Conservation (phyloP, 306 rosid species). For the Dalbergia oliveri region DNA sequence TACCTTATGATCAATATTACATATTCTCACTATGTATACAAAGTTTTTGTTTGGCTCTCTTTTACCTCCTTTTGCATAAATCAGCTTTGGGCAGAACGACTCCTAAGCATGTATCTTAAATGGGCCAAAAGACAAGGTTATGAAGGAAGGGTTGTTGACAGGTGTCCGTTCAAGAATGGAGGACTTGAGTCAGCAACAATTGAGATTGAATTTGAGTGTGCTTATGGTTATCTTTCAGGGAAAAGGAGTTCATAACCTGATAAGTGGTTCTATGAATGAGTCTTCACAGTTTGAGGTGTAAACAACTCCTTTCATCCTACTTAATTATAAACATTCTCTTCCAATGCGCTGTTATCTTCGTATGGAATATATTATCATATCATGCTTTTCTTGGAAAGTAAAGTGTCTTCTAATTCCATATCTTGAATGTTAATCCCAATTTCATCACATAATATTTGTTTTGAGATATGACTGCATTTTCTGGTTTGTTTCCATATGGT, state of each 20-base stretch:
- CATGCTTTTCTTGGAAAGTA: background rate
- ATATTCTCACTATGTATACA: conserved; percentile 24
- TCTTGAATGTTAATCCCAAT: conserved; percentile 15
- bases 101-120: conserved; percentile 71
- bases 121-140: conserved; percentile 83
- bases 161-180: conserved; percentile 54
- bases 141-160: conserved; percentile 77
- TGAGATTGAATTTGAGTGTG: conserved; percentile 82
- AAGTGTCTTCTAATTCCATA: conserved; percentile 26
- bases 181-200: conserved; percentile 69
- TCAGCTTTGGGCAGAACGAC: conserved; percentile 82
- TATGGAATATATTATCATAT: background rate
- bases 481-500: background rate
- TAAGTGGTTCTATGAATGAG: conserved; percentile 57
- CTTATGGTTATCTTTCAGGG: conserved; percentile 89
- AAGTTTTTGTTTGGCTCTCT: conserved; percentile 36
- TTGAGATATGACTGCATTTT: background rate
- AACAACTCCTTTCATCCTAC: conserved; percentile 35
- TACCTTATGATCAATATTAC: conserved; percentile 31
- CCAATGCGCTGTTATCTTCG: conserved; percentile 15
- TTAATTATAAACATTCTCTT: conserved; percentile 35
- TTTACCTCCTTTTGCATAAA: conserved; percentile 46
- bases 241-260: conserved; percentile 73
- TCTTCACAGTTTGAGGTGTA: conserved; percentile 61
- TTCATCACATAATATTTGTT: conserved; percentile 12